These are phyloP conservation scores for Yamadazyma paraphyllophila DNA, from an alignment of 805 yeast species.

Conservation along the genomic window DNA sequence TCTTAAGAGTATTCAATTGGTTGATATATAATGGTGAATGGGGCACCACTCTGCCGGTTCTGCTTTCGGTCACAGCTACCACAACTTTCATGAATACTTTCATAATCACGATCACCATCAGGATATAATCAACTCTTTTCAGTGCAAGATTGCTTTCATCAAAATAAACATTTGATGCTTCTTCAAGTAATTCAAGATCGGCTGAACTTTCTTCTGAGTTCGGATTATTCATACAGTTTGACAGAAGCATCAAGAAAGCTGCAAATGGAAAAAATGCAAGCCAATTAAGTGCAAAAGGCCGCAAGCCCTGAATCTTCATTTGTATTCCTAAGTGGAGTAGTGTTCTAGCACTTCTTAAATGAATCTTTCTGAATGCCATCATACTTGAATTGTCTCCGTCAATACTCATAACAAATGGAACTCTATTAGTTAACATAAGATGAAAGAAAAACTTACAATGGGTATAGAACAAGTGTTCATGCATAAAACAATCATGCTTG, in stretches of 20 bases:
- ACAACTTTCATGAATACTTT: slow-evolving; percentile 12
- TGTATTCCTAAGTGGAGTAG: slow-evolving; percentile 22
- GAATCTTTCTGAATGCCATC: slow-evolving; percentile 20
- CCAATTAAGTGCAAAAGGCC: slow-evolving; percentile 19
- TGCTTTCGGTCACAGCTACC: slow-evolving; percentile 8
- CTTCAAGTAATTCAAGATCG: slow-evolving; percentile 24
- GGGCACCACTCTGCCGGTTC: not conserved
- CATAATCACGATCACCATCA: slow-evolving; percentile 8
- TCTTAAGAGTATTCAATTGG: slow-evolving; percentile 9
- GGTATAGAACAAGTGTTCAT: slow-evolving; percentile 13
- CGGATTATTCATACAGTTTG: slow-evolving; percentile 24
- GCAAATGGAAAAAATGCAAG: slow-evolving; percentile 24
- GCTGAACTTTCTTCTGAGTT: slow-evolving; percentile 17
- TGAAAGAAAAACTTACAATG: slow-evolving; percentile 27
- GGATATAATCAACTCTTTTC: slow-evolving; percentile 8
- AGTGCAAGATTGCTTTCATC: not conserved
- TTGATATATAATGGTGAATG: not conserved
- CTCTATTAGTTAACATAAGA: slow-evolving; percentile 28
- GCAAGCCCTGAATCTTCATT: slow-evolving; percentile 12
- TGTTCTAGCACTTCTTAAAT: slow-evolving; percentile 31
- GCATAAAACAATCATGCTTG: not conserved
- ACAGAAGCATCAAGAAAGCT: slow-evolving; percentile 26
- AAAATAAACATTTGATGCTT: slow-evolving; percentile 11
- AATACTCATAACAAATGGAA: slow-evolving; percentile 24
- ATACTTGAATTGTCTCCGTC: slow-evolving; percentile 14